A percentile compares a stretch with the other conserved stretches of the same genome.
Evolutionary conservation across 2,329 filamentous ascomycete species (phyloP).

Genomic region (Mollisiaceae sp.): DNA sequence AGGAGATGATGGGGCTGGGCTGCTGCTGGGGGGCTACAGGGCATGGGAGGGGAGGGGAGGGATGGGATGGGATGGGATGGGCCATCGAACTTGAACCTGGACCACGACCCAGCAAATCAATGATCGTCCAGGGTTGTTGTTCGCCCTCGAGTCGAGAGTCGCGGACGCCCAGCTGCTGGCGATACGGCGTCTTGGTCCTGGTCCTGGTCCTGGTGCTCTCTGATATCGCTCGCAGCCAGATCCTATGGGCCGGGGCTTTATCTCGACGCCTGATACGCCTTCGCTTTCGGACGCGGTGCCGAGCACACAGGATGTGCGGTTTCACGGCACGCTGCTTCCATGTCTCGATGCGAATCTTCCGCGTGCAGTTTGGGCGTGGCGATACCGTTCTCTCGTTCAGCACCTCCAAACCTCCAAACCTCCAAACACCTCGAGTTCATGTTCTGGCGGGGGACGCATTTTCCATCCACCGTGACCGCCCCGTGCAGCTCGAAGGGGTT

Average conservation of each 20-base stretch:
- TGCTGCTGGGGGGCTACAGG: not conserved
- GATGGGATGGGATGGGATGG: no score
- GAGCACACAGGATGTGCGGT: not conserved
- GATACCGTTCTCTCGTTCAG: not conserved
- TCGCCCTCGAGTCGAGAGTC: slow-evolving; percentile 5
- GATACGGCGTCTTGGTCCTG: no score
- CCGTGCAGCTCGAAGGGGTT: not conserved
- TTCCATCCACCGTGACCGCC: not conserved
- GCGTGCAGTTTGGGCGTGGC: not conserved
- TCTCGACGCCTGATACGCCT: not conserved
- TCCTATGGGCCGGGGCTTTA: not conserved
- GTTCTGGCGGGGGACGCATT: not conserved
- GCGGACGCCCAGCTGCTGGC: no score
- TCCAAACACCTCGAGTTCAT: no score
- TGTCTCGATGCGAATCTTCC: not conserved
- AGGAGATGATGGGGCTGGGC: slow-evolving; percentile 8
- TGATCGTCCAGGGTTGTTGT: slow-evolving; percentile 15
- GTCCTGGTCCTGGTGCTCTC: no score
- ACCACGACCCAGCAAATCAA: slow-evolving; percentile 25
- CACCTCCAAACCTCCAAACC: no score
- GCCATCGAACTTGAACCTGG: slow-evolving; percentile 10
- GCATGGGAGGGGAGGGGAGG: no score
- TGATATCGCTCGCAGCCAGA: no score
- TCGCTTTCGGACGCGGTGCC: not conserved
- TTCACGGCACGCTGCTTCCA: not conserved